Evolutionary conservation across 1,284 basidiomycete genomes (phyloP).

Genomic region (Somion occarium): DNA sequence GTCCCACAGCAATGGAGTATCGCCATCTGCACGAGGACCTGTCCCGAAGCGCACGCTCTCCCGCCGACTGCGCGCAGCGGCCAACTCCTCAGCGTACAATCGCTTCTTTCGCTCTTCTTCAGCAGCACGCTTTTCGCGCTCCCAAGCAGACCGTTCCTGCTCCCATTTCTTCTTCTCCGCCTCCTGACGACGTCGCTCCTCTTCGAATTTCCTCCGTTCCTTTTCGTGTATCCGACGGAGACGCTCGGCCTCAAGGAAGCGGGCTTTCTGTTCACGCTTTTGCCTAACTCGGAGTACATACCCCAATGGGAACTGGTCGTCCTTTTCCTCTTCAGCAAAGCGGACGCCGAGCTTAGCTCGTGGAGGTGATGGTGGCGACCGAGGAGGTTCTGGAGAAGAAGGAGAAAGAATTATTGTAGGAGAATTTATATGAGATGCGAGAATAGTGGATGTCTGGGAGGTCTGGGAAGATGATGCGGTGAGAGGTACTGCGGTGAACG

Average conservation of each 20-base stretch:
- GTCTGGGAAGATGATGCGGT: slow-evolving; percentile 13
- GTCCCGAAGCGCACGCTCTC: slow-evolving; percentile 40
- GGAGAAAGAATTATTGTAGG: slow-evolving; percentile 9
- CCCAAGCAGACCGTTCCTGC: slow-evolving; percentile 48
- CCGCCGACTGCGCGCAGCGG: slow-evolving; percentile 54
- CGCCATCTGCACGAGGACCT: slow-evolving; percentile 19
- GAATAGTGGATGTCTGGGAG: slow-evolving; percentile 7
- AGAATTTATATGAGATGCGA: neutral
- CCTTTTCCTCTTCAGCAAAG: slow-evolving; percentile 62
- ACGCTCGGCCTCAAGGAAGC: slow-evolving; percentile 58
- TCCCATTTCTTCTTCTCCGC: slow-evolving; percentile 47
- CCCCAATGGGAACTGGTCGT: slow-evolving; percentile 62
- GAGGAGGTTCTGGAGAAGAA: slow-evolving; percentile 10
- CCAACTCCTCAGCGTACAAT: slow-evolving; percentile 54
- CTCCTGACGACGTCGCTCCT: slow-evolving; percentile 42
- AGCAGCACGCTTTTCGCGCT: slow-evolving; percentile 47
- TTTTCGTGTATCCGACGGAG: slow-evolving; percentile 15
- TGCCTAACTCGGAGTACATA: slow-evolving; percentile 65
- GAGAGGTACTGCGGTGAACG: slow-evolving; percentile 5
- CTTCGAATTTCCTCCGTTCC: slow-evolving; percentile 39
- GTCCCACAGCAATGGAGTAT: slow-evolving; percentile 19
- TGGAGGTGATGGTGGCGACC: neutral
- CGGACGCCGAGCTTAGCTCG: slow-evolving; percentile 56
- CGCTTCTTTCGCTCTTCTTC: slow-evolving; percentile 55
- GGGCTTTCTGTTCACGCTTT: slow-evolving; percentile 66